Evolutionary conservation across 148 eudicot genomes (phyloP).

Genomic region (Diospyros lotus): DNA sequence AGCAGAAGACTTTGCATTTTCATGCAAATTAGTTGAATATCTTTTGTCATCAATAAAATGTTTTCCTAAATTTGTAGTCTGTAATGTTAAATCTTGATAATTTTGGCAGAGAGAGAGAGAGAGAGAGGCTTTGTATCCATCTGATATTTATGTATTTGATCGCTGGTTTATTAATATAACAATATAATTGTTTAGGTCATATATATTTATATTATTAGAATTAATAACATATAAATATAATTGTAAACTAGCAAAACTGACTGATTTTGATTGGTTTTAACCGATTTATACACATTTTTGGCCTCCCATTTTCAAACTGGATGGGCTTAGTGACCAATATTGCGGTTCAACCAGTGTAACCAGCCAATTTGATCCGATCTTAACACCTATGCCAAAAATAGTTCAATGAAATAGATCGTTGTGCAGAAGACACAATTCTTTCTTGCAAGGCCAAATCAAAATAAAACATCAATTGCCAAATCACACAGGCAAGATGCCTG

Average conservation of each 20-base stretch:
- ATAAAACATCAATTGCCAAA: not conserved
- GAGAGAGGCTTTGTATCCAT: not conserved
- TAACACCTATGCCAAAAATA: not conserved
- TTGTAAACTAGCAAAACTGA: no score
- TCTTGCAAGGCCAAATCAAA: constrained; percentile 4
- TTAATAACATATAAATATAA: no score
- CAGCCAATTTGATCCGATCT: not conserved
- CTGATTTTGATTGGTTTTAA: no score
- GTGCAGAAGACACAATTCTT: constrained; percentile 5
- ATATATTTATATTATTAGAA: no score
- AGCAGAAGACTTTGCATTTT: not conserved
- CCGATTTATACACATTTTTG: no score
- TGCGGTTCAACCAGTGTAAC: not conserved
- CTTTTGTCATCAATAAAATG: not conserved
- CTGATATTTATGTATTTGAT: no score
- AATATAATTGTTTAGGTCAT: no score
- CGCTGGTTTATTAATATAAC: no score
- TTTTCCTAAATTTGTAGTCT: not conserved
- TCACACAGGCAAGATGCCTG: not conserved
- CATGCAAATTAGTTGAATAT: not conserved
- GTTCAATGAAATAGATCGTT: not conserved
- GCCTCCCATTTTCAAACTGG: no score
- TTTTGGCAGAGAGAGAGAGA: not conserved
- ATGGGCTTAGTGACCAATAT: not conserved
- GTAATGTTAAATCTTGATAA: not conserved